phyloP scores from a whole-genome alignment of 1,284 basidiomycete species.

The Rhodotorula sp. region DNA sequence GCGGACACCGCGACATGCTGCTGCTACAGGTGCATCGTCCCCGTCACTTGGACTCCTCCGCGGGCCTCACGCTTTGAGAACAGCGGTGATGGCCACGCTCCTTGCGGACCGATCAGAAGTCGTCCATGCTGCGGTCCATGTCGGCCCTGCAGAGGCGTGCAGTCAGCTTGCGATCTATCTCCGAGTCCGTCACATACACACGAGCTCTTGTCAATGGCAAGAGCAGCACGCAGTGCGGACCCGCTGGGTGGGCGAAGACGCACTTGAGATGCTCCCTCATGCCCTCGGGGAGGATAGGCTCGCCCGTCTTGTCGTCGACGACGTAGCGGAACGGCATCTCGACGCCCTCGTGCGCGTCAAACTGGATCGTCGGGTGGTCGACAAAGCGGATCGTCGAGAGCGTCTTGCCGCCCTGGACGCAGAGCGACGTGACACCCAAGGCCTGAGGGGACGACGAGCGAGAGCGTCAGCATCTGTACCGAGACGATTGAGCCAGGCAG shows the following conservation, averaged over 20 bases:
- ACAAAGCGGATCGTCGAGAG: slow-evolving; percentile 72
- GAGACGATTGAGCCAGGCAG: neutral
- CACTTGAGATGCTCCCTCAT: slow-evolving; percentile 76
- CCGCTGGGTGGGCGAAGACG: neutral
- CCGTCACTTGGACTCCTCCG: neutral
- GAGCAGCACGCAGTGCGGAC: too few relatives aligned
- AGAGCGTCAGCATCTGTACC: neutral
- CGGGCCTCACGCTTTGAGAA: neutral
- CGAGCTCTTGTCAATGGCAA: neutral
- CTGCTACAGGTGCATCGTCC: too few relatives aligned
- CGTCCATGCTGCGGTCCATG: slow-evolving; percentile 79
- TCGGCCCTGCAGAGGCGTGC: slow-evolving; percentile 58
- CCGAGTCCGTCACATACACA: neutral
- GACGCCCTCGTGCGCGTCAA: slow-evolving; percentile 78
- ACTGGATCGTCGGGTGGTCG: slow-evolving; percentile 80
- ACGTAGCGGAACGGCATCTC: slow-evolving; percentile 59
- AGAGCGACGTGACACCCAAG: slow-evolving; percentile 83
- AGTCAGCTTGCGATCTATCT: too few relatives aligned
- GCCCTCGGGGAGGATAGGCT: slow-evolving; percentile 78
- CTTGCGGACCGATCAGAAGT: slow-evolving; percentile 7
- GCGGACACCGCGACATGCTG: too few relatives aligned
- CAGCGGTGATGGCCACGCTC: too few relatives aligned
- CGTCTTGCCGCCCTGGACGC: slow-evolving; percentile 69
- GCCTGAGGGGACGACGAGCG: slow-evolving; percentile 53
- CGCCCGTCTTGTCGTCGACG: slow-evolving; percentile 49